Evolutionary conservation across 2,329 filamentous ascomycete species (phyloP).

Genomic region (Fusarium cicatricum): DNA sequence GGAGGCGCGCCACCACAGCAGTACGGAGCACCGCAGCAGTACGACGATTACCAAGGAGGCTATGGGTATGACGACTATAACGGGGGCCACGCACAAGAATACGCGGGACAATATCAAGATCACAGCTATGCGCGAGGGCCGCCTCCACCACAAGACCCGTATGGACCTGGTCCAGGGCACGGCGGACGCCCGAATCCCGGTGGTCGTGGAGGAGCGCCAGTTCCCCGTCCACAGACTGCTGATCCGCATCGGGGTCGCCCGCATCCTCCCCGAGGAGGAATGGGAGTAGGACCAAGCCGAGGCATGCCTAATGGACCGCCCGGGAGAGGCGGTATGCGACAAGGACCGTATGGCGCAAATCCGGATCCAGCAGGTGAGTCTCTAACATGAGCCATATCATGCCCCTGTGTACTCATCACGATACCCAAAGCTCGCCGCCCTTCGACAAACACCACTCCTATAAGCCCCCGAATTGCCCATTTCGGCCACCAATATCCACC

Average conservation of each 20-base stretch:
- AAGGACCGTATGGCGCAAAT: constrained; percentile 51
- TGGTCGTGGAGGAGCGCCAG: constrained; percentile 56
- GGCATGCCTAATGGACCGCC: constrained; percentile 41
- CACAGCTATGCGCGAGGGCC: constrained; percentile 56
- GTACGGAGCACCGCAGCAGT: constrained; percentile 50
- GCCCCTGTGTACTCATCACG: constrained; percentile 19
- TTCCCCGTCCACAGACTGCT: constrained; percentile 51
- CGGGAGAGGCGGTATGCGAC: constrained; percentile 52
- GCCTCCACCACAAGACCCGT: constrained; percentile 55
- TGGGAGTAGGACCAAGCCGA: constrained; percentile 41
- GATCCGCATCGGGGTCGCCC: constrained; percentile 49
- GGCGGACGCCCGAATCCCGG: constrained; percentile 53
- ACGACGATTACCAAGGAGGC: constrained; percentile 56
- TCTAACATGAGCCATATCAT: not conserved
- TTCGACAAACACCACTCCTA: constrained; percentile 44
- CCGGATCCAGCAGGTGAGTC: constrained; percentile 54
- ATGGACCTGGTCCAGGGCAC: constrained; percentile 52
- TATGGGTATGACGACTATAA: constrained; percentile 57
- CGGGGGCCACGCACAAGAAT: constrained; percentile 51
- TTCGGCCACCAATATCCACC: constrained; percentile 37
- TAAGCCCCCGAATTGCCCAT: constrained; percentile 41
- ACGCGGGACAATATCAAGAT: constrained; percentile 54
- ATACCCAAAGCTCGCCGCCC: constrained; percentile 42
- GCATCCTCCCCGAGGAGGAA: constrained; percentile 50
- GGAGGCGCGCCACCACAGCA: constrained; percentile 46